Percentiles rank a stretch among this genome's conserved stretches.
Conservation (phyloP, 2,329 filamentous ascomycete species). For the Phymatotrichopsis omnivora region DNA sequence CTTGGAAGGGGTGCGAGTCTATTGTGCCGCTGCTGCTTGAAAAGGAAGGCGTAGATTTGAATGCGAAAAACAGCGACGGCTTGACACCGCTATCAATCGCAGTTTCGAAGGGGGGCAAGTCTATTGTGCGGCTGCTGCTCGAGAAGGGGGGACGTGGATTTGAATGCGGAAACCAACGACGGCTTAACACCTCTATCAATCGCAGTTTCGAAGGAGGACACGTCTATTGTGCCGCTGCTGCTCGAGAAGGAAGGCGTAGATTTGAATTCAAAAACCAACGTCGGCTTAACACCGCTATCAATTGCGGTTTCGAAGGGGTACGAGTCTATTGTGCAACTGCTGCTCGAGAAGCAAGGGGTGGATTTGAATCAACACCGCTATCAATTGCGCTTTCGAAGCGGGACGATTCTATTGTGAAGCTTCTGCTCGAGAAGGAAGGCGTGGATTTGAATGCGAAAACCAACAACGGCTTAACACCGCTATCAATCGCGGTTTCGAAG, state of each 20-base stretch:
- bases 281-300: conserved; percentile 1
- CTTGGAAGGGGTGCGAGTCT: conserved; percentile 18
- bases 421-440: background rate
- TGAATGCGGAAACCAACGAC: conserved; percentile 23
- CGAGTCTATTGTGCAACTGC: background rate
- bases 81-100: background rate
- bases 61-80: conserved; percentile 22
- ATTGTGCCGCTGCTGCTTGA: conserved; percentile 19
- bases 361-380: background rate
- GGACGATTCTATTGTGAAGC: background rate
- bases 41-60: conserved; percentile 14
- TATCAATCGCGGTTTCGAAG: conserved; percentile 25
- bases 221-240: background rate
- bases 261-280: too few species aligned
- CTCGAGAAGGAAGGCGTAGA: too few species aligned
- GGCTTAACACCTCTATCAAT: conserved; percentile 1
- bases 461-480: conserved; percentile 21
- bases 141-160: conserved; percentile 12
- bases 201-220: background rate
- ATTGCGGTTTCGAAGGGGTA: background rate
- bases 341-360: background rate
- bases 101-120: background rate
- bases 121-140: conserved; percentile 10
- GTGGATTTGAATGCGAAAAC: conserved; percentile 25
- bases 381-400: background rate